A percentile compares a stretch with the other conserved stretches of the same genome.
Conservation (phyloP, 176 grass and related monocot species). For the Calamus simplicifolius region DNA sequence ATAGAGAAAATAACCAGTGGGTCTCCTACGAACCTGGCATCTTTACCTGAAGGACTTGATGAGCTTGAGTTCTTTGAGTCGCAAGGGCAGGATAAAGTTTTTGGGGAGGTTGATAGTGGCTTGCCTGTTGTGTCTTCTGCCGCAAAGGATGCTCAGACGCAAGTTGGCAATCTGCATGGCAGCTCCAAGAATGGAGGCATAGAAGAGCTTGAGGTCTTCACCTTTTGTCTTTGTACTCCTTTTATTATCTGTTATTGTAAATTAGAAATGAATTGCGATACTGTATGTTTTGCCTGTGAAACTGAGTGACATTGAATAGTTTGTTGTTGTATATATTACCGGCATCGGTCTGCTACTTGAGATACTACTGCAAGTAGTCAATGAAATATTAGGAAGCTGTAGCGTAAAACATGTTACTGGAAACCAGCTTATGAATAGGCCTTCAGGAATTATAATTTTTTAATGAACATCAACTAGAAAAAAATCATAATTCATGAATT, state of each 20-base stretch:
- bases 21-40: slow-evolving; percentile 11
- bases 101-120: background rate
- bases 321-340: background rate
- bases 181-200: slow-evolving; percentile 39
- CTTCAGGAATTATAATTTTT: too few relatives aligned
- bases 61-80: slow-evolving; percentile 31
- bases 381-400: too few relatives aligned
- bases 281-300: slow-evolving; percentile 3
- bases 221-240: slow-evolving; percentile 1
- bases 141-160: slow-evolving; percentile 19
- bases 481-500: too few relatives aligned
- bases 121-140: slow-evolving; percentile 18
- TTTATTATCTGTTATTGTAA: slow-evolving; percentile 7
- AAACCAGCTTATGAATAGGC: too few relatives aligned
- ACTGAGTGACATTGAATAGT: background rate
- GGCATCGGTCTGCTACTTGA: too few relatives aligned
- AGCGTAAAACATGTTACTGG: too few relatives aligned
- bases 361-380: too few relatives aligned
- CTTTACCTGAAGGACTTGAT: slow-evolving; percentile 28
- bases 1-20: slow-evolving; percentile 26
- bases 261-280: background rate
- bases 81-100: slow-evolving; percentile 26
- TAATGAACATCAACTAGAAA: too few relatives aligned
- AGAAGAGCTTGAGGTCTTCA: slow-evolving; percentile 74
- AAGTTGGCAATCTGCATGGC: slow-evolving; percentile 16